Evolutionary conservation across 257 asterid species (phyloP), one percentile per base, ranked within the genome.

Genomic region (Buddleja alternifolia): DNA sequence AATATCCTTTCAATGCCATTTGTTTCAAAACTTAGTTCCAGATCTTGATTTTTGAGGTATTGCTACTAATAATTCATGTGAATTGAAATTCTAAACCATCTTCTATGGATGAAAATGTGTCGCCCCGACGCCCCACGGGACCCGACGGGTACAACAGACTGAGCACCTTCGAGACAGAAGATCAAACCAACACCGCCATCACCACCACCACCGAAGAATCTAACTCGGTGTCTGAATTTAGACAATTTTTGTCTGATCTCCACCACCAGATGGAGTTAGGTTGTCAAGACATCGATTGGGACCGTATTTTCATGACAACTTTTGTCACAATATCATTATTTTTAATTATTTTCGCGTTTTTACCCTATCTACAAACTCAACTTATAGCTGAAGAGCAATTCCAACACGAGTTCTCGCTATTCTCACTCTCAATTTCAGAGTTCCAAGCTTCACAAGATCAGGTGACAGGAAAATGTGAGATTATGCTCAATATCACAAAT

Each of bases 391-490:
- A 78, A 40, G 69, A 82, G 10, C 69, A 63, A 3, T 71, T 56
- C 12, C 76, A 73, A 12, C 87, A 78, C 15, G 66, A 56, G 21
- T 78, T 82, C 15, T 24, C 37, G 10, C 72, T 78, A 0, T 57
- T 69, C n/a, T 75, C 80, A 0, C 29, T 78, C 6, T 73, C 84
- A 1, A 78, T 82, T 24, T 72, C 84, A 0, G 78, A 78, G 1
- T 82, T 78, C 54, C 78, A 70, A 12, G 82, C 78, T 0, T 48
- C 72, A 0, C 44, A 75, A 1, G 77, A 72, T 40, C 72, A 57
- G 65, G 75, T 82, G 12, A 82, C 82, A 0, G 86, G 84, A 25
- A 75, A 65, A 66, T 82, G 86, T 37, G 76, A 75, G 1, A 71
- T 41, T 3, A 12, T 10, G 9, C 71, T 82, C 44, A 78, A 82